Conservation (phyloP, 1,284 basidiomycete species). For the Butyriboletus appendiculatus region DNA sequence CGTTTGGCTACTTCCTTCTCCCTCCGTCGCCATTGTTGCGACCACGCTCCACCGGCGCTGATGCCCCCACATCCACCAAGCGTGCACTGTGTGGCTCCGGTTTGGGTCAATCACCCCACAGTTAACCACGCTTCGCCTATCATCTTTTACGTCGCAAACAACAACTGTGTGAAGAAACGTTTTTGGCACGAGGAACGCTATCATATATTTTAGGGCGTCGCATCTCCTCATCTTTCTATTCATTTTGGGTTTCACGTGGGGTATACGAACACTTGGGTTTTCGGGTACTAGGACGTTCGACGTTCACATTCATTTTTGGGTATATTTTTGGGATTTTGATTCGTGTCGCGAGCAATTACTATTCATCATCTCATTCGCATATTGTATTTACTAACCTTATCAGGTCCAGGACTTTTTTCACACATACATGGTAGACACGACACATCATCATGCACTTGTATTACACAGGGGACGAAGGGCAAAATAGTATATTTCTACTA, state of each 20-base stretch:
- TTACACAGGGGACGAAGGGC: slow-evolving; percentile 1
- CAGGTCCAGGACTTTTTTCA: not conserved
- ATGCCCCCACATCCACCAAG: slow-evolving; percentile 13
- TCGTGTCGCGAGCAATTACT: slow-evolving; percentile 2
- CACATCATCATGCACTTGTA: slow-evolving; percentile 17
- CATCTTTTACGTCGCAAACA: slow-evolving; percentile 26
- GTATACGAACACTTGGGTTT: slow-evolving; percentile 5
- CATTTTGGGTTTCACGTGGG: slow-evolving; percentile 27
- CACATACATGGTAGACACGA: slow-evolving; percentile 10
- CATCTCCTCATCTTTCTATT: slow-evolving; percentile 11
- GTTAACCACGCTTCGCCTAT: slow-evolving; percentile 14
- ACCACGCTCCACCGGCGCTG: slow-evolving; percentile 23
- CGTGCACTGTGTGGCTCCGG: slow-evolving; percentile 11
- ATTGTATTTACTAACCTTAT: slow-evolving; percentile 26
- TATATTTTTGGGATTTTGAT: slow-evolving; percentile 6
- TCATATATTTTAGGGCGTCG: not conserved
- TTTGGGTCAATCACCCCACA: slow-evolving; percentile 16
- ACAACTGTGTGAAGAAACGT: slow-evolving; percentile 21
- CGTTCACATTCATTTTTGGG: slow-evolving; percentile 8
- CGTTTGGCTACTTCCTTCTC: slow-evolving; percentile 5
- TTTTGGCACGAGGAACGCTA: slow-evolving; percentile 26
- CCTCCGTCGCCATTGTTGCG: slow-evolving; percentile 28
- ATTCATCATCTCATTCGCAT: slow-evolving; percentile 17
- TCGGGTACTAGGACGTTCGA: slow-evolving; percentile 7
- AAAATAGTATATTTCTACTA: slow-evolving; percentile 3